Evolutionary conservation across 352 stramenopile species (phyloP), one percentile per base, ranked within the genome.

Genomic region (Pythium grandisporangium): DNA sequence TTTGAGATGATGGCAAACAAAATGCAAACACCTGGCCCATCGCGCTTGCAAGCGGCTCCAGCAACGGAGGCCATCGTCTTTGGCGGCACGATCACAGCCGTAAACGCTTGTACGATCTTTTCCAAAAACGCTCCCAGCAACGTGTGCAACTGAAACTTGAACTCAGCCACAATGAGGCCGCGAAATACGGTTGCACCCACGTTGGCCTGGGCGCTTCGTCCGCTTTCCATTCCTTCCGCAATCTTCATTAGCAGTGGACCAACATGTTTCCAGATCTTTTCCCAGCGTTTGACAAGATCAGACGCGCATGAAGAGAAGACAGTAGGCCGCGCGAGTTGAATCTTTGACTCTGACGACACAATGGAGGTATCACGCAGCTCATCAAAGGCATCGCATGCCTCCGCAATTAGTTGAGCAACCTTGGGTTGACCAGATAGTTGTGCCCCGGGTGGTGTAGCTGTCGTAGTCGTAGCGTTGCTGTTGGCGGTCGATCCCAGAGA

Each of bases 1-100:
- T 84, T 85, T 27, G 72, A 70, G 8, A 85, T 69, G 38, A 88
- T 66, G 14, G 66, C 63, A 20, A 88, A 77, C 32, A 85, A 51
- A 21, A 84, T 68, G 24, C 65, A 83, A 0, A 77, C 70, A 13
- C 57, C 57, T 17, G 62, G 63, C 2, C 61, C 70, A 30, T 51
- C 54, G 3, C 39, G 51, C 19, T 58, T 51, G 4, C 51, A 58
- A 3, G 32, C 36, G 12, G 48, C 58, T 1, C 48, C 41, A 30
- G 42, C 27, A 30, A 67, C 36, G 2, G 55, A 70, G 1, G 58
- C 51, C 30, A 69, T 56, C 2, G 51, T 74, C 16, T 55, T 57
- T 5, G 64, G 64, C 5, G 63, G 57, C 16, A 48, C 34, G 2
- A 48, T 41, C 0, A 43, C 42, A 24, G 27, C 17, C 2, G 33